Evolutionary conservation across 805 yeast species (phyloP), one percentile per base, ranked within the genome.

Genomic region (Cyberlindnera xylosilytica): DNA sequence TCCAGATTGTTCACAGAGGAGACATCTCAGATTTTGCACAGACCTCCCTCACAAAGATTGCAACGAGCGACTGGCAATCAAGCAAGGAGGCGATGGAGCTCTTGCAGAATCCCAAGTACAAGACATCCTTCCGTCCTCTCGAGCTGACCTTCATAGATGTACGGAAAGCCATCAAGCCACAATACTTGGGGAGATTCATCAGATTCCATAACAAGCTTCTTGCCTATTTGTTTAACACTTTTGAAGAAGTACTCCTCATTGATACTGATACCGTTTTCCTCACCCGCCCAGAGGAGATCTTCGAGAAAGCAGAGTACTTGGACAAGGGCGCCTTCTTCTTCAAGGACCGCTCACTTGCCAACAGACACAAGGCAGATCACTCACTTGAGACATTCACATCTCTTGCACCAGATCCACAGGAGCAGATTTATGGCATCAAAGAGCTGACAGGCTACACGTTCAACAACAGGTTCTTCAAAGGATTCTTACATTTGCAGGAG

Each of bases 191-290:
- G 3, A 12, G 42, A 6, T 69, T 66, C 62, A 33, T 64, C 62
- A 54, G 57, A 51, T 66, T 55, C 42, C 49, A 56, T 18, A 64
- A 63, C 41, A 81, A 80, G 56, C 68, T 81, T 56, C 51, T 78
- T 20, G 81, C 84, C 1, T 61, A 72, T 13, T 45, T 77, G 26
- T 80, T 81, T 57, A 78, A 72, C 38, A 68, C 78, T 8, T 78
- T 76, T 49, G 67, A 70, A 35, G 80, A 76, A 50, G 62, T 67
- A 34, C 59, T 79, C 6, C 61, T 78, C 15, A 49, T 79, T 19
- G 84, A 79, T 53, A 78, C 78, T 1, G 84, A 79, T 51, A 63
- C 73, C 1, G 74, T 76, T 0, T 64, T 76, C 0, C 62, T 76
- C 36, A 60, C 65, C 28, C 45, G 58, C 1, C 69, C 72, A 4